Base-by-base conservation (phyloP, 1,139 yeast species). In the Sugiyamaella japonica region DNA sequence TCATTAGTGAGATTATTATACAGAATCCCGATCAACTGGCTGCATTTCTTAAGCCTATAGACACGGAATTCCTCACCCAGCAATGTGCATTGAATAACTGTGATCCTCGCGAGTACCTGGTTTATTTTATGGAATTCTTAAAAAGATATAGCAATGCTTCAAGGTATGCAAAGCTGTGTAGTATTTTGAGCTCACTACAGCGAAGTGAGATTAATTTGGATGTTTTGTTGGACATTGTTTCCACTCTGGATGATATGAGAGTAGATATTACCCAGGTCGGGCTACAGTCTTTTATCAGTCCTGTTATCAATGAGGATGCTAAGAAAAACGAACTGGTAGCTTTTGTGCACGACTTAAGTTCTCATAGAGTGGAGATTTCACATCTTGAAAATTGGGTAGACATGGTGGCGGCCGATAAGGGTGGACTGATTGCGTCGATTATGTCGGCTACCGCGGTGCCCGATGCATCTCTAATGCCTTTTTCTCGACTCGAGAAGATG, bases 31-130 rank as follows among this genome's bases (percentile, higher is more conserved):
- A 52, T 12, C 52, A 56, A 37, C 25, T 20, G 45, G 53, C 50
- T 29, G 55, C 52, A 17, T 59, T 57, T 32, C 44, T 53, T 34
- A 23, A 38, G 13, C 54, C 58, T 20, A 41, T 62, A 31, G 67
- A 64, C 53, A 54, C 55, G 32, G 67, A 64, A 34, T 64, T 61
- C 50, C 50, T 63, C 7, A 50, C 61, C 7, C 65, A 64, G 56
- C 66, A 62, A 50, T 62, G 66, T 39, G 54, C 57, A 4, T 53
- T 57, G 52, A 64, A 64, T 51, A 54, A 59, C 48, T 64, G 61
- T 45, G 55, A 59, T 47, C 50, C 59, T 3, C 23, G 39, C 15
- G 46, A 43, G 20, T 48, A 51, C 25, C 34, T 58, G 45, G 15
- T 34, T 25, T 57, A 55, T 38, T 54, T 55, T 41, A 29, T 57